Percentiles rank a stretch among this genome's conserved stretches.
phyloP scores from a whole-genome alignment of 805 yeast genomes.

The Komagataella mondaviorum region DNA sequence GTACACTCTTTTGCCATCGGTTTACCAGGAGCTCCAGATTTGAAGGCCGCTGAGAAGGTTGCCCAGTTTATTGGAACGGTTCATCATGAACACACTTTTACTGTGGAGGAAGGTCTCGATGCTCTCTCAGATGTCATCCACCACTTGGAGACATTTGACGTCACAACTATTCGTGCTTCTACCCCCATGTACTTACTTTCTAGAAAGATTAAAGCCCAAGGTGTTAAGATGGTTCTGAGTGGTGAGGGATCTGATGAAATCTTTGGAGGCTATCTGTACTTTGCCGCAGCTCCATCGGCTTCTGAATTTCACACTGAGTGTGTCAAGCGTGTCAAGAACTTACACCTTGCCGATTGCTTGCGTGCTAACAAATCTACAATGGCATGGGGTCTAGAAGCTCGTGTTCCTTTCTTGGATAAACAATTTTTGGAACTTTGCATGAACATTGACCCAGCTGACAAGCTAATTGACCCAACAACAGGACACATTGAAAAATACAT shows the following conservation, averaged over 20 bases:
- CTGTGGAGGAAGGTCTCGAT: constrained; percentile 93
- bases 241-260: constrained; percentile 99
- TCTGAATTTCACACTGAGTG: constrained; percentile 92
- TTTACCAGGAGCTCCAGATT: constrained; percentile 95
- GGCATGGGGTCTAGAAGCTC: constrained; percentile 99
- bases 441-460: constrained; percentile 91
- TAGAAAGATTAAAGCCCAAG: constrained; percentile 97
- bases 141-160: constrained; percentile 96
- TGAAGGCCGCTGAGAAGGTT: constrained; percentile 90
- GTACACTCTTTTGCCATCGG: constrained; percentile 97
- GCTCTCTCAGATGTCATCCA: constrained; percentile 88
- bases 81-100: constrained; percentile 97
- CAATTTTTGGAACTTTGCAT: constrained; percentile 81
- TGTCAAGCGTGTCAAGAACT: constrained; percentile 92
- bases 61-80: constrained; percentile 93
- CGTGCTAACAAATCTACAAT: constrained; percentile 98
- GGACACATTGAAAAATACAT: constrained; percentile 91
- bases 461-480: constrained; percentile 57
- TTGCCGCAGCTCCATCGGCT: constrained; percentile 92
- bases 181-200: constrained; percentile 97
- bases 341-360: constrained; percentile 92
- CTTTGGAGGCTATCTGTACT: constrained; percentile 96
- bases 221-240: constrained; percentile 97
- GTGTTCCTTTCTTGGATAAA: constrained; percentile 97
- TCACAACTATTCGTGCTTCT: constrained; percentile 96